These are phyloP conservation scores for Malbranchea zuffiana DNA, from an alignment of 2,329 filamentous ascomycete genomes.

Conservation along the genomic window DNA sequence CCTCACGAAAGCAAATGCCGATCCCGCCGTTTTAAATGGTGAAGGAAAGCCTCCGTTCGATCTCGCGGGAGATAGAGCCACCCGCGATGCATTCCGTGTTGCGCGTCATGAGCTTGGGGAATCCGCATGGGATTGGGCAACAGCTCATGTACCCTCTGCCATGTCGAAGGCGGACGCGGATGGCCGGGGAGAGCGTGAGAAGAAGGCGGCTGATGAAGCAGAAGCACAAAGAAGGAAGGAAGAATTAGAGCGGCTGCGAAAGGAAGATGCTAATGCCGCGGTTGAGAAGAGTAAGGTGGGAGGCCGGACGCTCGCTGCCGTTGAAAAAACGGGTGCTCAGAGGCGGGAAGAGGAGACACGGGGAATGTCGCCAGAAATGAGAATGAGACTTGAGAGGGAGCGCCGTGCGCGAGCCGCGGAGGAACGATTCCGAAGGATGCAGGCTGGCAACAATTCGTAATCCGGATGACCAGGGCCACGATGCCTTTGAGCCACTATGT, in stretches of 20 bases:
- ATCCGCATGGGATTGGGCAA: constrained; percentile 64
- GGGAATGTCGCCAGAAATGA: constrained; percentile 80
- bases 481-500: neutral
- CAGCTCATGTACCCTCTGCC: constrained; percentile 58
- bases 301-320: constrained; percentile 46
- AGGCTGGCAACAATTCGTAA: constrained; percentile 25
- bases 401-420: constrained; percentile 83
- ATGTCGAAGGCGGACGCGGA: constrained; percentile 64
- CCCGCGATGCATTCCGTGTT: constrained; percentile 82
- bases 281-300: constrained; percentile 42
- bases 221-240: constrained; percentile 60
- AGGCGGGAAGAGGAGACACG: constrained; percentile 71
- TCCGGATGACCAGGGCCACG: neutral
- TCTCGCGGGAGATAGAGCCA: constrained; percentile 71
- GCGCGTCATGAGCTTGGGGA: constrained; percentile 76
- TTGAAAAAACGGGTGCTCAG: constrained; percentile 66
- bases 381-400: constrained; percentile 73
- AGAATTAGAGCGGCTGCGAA: constrained; percentile 61
- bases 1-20: constrained; percentile 60
- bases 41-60: constrained; percentile 84
- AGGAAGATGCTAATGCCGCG: constrained; percentile 44
- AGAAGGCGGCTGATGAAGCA: constrained; percentile 54
- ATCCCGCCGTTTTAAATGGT: constrained; percentile 58
- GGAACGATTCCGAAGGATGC: constrained; percentile 64
- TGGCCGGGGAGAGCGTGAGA: constrained; percentile 57